Evolutionary conservation across 768 basidiomycete species (phyloP).

Genomic region (Russula emetica): DNA sequence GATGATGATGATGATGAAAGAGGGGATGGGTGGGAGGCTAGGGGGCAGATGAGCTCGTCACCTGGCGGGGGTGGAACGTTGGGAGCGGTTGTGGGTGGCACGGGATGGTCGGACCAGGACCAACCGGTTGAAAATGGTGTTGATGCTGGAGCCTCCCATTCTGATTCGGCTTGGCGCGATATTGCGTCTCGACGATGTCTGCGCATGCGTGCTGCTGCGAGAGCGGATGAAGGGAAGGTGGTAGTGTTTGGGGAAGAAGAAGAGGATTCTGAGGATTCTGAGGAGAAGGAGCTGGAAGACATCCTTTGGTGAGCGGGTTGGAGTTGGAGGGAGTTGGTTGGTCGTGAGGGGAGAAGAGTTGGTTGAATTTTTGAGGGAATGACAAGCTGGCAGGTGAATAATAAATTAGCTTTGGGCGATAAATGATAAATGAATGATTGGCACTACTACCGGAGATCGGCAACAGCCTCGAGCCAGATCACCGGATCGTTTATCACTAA

Average conservation of each 20-base stretch:
- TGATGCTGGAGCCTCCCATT: constrained; percentile 9
- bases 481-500: background rate
- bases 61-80: background rate
- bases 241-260: background rate
- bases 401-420: background rate
- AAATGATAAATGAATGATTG: background rate
- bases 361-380: background rate
- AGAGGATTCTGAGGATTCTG: background rate
- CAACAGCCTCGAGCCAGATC: background rate
- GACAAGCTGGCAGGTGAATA: background rate
- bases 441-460: no score
- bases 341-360: background rate
- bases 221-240: background rate
- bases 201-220: constrained; percentile 1
- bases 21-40: constrained; percentile 1
- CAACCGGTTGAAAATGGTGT: background rate
- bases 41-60: constrained; percentile 20
- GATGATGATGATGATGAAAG: no score
- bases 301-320: background rate
- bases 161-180: constrained; percentile 7
- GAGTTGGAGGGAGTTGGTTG: background rate
- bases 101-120: background rate
- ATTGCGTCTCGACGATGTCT: constrained; percentile 20
- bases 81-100: background rate
- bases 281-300: background rate